These are phyloP conservation scores for Eucalyptus globulus DNA, from an alignment of 345 rosid species.

Conservation along the genomic window DNA sequence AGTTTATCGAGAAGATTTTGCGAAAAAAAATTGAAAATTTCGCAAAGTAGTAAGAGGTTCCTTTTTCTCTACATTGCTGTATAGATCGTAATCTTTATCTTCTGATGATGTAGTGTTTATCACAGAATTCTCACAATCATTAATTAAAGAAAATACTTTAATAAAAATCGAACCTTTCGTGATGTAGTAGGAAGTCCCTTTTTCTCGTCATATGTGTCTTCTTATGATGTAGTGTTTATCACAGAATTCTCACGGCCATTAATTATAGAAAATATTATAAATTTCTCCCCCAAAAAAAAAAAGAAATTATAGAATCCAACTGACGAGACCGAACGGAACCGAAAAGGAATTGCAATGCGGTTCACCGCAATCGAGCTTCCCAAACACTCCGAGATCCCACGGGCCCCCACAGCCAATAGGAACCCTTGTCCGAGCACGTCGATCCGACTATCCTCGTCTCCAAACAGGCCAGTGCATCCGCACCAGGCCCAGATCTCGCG, in stretches of 20 bases:
- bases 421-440: background rate
- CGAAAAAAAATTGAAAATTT: background rate
- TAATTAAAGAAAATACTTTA: background rate
- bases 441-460: background rate
- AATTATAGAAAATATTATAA: background rate
- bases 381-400: background rate
- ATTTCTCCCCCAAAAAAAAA: background rate
- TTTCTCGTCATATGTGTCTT: background rate
- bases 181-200: background rate
- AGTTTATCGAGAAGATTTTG: background rate
- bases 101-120: background rate
- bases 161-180: background rate
- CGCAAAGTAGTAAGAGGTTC: fast-evolving
- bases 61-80: background rate
- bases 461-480: background rate
- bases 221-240: background rate
- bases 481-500: background rate
- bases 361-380: background rate
- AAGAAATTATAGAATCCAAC: background rate
- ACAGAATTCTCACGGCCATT: background rate
- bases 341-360: background rate
- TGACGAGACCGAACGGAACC: background rate
- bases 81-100: fast-evolving
- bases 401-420: background rate
- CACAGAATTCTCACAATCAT: background rate